Evolutionary conservation across 106 monocot genomes (phyloP), one percentile per base, ranked within the genome.

Genomic region (Triglochin maritima): DNA sequence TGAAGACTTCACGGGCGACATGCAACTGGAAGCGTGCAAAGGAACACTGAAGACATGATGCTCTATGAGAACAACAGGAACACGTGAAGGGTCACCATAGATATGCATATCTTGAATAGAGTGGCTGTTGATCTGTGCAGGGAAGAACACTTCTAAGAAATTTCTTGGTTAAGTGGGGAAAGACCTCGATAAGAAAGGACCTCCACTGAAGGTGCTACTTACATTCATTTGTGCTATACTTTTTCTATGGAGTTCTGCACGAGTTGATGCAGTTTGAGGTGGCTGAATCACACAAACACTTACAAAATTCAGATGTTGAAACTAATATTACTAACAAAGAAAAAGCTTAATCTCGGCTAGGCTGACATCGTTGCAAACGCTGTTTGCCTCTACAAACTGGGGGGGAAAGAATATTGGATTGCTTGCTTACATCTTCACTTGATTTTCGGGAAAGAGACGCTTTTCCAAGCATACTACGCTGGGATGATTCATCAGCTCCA

Each of bases 171-270:
- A 4, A 7, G 15, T 64, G 47, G 47, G n/a, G 8, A 45, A 44
- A 1, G 8, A 46, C 3, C 55, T 7, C n/a, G 7, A 72, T 48
- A 49, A 13, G n/a, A 49, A 53, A 42, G 52, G 7, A 73, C 51
- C 7, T 2, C 14, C 10, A 44, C 45, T 10, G 13, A 44, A 58
- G 11, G 60, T 15, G 42, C 59, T 46, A 2, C 74, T 77, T 56
- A 85, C 95, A 81, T 90, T 96, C 95, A 96, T 96, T 79, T 96
- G 90, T 11, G 78, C 75, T 70, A 96, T 91, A 74, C 81, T 96
- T 84, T 72, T 96, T 62, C 95, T 83, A 66, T 96, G 90, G n/a
- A 90, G 85, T 56, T 91, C 95, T 68, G 95, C 87, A 43, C 88
- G 90, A 46, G 79, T 69, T 29, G 49, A 62, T 57, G 90, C 85